Evolutionary conservation across 1,284 basidiomycete genomes (phyloP), one percentile per base, ranked within the genome.

Genomic region (Ustilago nuda): DNA sequence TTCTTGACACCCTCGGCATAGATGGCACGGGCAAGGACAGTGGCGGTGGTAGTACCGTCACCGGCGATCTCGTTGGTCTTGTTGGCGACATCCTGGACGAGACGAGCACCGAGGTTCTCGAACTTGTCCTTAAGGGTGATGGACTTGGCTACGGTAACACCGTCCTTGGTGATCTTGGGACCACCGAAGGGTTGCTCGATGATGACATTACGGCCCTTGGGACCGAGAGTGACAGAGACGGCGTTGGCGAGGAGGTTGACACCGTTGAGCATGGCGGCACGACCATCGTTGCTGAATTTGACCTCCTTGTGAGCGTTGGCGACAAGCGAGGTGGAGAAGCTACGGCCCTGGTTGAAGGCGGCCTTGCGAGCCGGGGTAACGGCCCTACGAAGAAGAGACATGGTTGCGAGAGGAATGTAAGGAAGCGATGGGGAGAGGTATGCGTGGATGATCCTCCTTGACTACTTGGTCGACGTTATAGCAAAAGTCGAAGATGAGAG

Each of bases 1-100:
- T 98, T 99, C 90, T 98, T 98, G 82, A 98, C 95, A 88, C 96
- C 96, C 88, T 99, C 96, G 0, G 94, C 90, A 88, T 98, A 99
- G 88, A 99, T 98, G 73, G 95, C 95, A 66, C 94, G 92, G 8
- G 96, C 94, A 68, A 98, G 92, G 61, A 98, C 96, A 43, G 96
- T 98, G 30, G 96, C 95, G 30, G 96, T 98, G 13, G 96, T 99
- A 13, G 95, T 99, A 77, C 96, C 96, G 87, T 99, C 96, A 88
- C 96, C 96, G 52, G 96, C 96, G 80, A 93, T 89, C 88, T 98
- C 96, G 89, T 98, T 98, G 46, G 95, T 97, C 89, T 97, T 97
- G 87, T 91, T 91, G 13, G 95, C 95, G 69, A 98, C 95, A 81
- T 98, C 95, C 87, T 97, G 95, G 66, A 98, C 91, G 70, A 98